Evolutionary conservation across 2,329 filamentous ascomycete species (phyloP), one percentile per base, ranked within the genome.

Genomic region (Fusarium mundagurra): DNA sequence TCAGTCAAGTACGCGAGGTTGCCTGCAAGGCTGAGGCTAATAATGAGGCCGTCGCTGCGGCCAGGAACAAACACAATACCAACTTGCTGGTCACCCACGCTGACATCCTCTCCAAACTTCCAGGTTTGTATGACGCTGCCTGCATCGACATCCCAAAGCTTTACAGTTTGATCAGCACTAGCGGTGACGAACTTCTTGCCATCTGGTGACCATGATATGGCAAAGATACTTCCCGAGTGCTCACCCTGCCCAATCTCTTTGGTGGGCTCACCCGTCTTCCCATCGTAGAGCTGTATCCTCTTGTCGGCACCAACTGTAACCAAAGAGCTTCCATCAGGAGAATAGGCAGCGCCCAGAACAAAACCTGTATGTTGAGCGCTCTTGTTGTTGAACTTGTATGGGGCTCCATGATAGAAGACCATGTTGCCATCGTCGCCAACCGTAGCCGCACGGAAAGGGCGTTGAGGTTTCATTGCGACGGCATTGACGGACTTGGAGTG

Each of bases 301-400:
- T 92, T 92, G 83, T 99, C 96, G n/a, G 93, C 94, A 43, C 96
- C 96, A 5, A 98, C 96, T 60, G 93, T 98, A 39, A 96, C 93
- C 70, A 99, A 86, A 43, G 87, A 86, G 45, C 87, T 91, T 53
- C 96, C 96, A 81, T 98, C 95, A 0, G 96, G 96, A 34, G 94
- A 96, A 83, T 98, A 99, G 5, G 92, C 93, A 9, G 95, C 91
- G 34, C 93, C 95, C 78, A 96, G 93, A 24, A 98, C 91, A 81
- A 97, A 98, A 70, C 95, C 94, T 79, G 92, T 93, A 83, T 99
- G 96, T 79, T 94, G 88, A 70, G 92, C 87, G 54, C 92, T 87
- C 82, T 95, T 96, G n/a, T 88, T 92, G 80, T 95, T 94, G 86
- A 98, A 98, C 82, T 98, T 98, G 88, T 98, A 99, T 1, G 96